Conservation (phyloP, 73 alveolate species). For the Paraurostyla sp. region DNA sequence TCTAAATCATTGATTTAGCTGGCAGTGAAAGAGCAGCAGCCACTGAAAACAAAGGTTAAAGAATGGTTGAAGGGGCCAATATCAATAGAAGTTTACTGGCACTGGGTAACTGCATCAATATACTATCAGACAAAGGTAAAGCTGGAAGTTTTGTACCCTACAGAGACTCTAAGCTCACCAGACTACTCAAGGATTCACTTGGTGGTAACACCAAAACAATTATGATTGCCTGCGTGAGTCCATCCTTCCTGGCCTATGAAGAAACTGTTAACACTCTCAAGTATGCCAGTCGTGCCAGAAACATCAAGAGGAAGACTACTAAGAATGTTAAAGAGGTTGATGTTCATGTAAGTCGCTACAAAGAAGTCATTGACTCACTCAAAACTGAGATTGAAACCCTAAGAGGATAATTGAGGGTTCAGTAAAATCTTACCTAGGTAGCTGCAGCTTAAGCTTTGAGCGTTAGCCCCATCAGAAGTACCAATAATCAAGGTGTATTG, state of each 20-base stretch:
- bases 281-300: conserved; percentile 94
- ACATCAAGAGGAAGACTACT: conserved; percentile 87
- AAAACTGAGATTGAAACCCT: conserved; percentile 84
- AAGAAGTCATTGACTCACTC: conserved; percentile 87
- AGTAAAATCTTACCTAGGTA: background rate
- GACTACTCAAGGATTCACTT: conserved; percentile 91
- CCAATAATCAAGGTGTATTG: too few relatives aligned
- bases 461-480: conserved; percentile 29
- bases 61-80: conserved; percentile 93
- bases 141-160: conserved; percentile 87
- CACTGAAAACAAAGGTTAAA: conserved; percentile 83
- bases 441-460: background rate
- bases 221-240: conserved; percentile 94
- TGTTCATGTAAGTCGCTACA: conserved; percentile 82
- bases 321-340: conserved; percentile 84
- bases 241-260: conserved; percentile 81
- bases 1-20: conserved; percentile 87
- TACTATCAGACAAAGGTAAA: conserved; percentile 81
- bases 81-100: conserved; percentile 90
- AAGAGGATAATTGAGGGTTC: conserved; percentile 71
- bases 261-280: conserved; percentile 93
- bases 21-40: conserved; percentile 92
- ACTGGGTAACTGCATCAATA: conserved; percentile 93
- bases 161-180: conserved; percentile 93
- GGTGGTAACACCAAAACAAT: conserved; percentile 92